Conservation (phyloP, 495 filamentous ascomycete genomes). For the Penicillium subrubescens region DNA sequence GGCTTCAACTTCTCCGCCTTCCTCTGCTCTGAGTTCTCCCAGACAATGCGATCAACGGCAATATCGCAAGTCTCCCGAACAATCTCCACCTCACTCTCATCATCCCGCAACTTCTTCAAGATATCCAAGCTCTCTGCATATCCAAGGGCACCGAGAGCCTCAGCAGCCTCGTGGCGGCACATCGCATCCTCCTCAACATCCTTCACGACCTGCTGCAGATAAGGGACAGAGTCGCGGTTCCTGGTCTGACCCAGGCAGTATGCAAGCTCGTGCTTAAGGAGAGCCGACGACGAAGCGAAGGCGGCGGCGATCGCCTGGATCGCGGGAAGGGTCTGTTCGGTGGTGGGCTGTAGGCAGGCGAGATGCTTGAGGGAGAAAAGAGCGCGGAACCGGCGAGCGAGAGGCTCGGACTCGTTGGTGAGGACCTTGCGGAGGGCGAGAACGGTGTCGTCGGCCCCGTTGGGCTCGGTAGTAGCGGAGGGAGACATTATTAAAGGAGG, state of each 20-base stretch:
- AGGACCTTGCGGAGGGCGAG: slow-evolving; percentile 72
- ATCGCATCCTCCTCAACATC: slow-evolving; percentile 83
- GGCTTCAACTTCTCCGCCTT: slow-evolving; percentile 74
- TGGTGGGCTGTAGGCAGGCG: slow-evolving; percentile 66
- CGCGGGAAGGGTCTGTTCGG: slow-evolving; percentile 65
- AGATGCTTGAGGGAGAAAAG: slow-evolving; percentile 97
- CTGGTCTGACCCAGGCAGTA: slow-evolving; percentile 95
- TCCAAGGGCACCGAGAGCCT: slow-evolving; percentile 89
- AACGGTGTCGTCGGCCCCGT: slow-evolving; percentile 42
- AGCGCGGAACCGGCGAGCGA: slow-evolving; percentile 90
- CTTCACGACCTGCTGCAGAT: slow-evolving; percentile 74
- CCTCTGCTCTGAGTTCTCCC: slow-evolving; percentile 76
- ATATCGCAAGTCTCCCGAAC: slow-evolving; percentile 97
- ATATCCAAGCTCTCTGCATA: slow-evolving; percentile 70
- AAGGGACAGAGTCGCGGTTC: slow-evolving; percentile 70
- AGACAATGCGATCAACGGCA: slow-evolving; percentile 89
- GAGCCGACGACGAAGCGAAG: slow-evolving; percentile 78
- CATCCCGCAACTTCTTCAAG: slow-evolving; percentile 69
- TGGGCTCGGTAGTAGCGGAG: slow-evolving; percentile 24
- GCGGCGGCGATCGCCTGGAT: slow-evolving; percentile 93
- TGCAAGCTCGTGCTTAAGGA: slow-evolving; percentile 93
- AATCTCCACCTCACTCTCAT: slow-evolving; percentile 69
- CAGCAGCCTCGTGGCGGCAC: slow-evolving; percentile 95
- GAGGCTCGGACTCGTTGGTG: slow-evolving; percentile 73
- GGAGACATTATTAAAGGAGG: slow-evolving; percentile 18